These are phyloP conservation scores for Tetramitus jugosus DNA, from an alignment of 208 protist species.

Conservation along the genomic window DNA sequence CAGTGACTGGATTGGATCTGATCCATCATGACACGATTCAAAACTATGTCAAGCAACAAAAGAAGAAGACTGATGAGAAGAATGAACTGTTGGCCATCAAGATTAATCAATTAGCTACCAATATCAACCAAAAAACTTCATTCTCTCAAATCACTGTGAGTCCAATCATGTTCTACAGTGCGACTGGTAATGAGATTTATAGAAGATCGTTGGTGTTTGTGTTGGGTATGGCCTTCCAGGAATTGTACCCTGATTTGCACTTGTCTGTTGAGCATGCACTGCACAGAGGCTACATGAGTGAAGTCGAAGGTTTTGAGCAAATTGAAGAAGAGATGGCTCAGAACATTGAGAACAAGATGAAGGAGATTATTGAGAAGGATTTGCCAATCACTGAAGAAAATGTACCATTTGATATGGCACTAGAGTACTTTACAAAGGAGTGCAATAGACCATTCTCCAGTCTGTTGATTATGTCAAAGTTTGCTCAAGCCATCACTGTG, in stretches of 20 bases:
- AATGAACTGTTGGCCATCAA: not conserved
- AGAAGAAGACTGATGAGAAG: not conserved
- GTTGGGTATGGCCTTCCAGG: not conserved
- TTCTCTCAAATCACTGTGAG: not conserved
- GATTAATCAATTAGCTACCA: slow-evolving; percentile 2
- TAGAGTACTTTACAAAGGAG: not conserved
- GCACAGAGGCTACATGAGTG: not conserved
- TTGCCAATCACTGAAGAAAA: not conserved
- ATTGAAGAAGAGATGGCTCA: not conserved
- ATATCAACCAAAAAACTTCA: not conserved
- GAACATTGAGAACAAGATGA: not conserved
- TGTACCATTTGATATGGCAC: not conserved
- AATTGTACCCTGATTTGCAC: not conserved
- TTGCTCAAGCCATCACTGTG: not conserved
- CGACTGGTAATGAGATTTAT: not conserved
- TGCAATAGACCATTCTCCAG: not conserved
- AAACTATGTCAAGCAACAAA: no score
- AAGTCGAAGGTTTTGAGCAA: not conserved
- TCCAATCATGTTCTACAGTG: not conserved
- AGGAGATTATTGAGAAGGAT: not conserved
- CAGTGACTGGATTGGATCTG: no score
- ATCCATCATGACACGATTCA: no score
- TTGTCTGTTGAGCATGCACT: slow-evolving; percentile 8
- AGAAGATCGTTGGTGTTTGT: not conserved
- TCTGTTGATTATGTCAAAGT: not conserved